phyloP scores from a whole-genome alignment of 176 grass and related monocot genomes.

The Zea mays region Zm-B73-REFERENCE-NAM-5.0 NC_050098.1:112551001-112551500 shows the following conservation, averaged over 20 bases:
- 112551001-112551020: constrained; percentile 86
- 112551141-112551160: constrained; percentile 74
- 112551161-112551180: constrained; percentile 60
- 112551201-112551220: constrained; percentile 90
- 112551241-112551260: constrained; percentile 11
- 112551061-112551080: constrained; percentile 29
- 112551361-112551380: constrained; percentile 91
- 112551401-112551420: constrained; percentile 90
- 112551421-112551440: constrained; percentile 98
- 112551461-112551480: constrained; percentile 77
- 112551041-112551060: constrained; percentile 61
- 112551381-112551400: constrained; percentile 91
- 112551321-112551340: constrained; percentile 53
- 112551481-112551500: constrained; percentile 94
- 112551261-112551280: background rate
- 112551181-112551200: constrained; percentile 96
- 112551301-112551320: constrained; percentile 31
- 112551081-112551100: background rate
- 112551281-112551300: constrained; percentile 1
- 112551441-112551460: constrained; percentile 68
- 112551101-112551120: constrained; percentile 53
- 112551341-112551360: constrained; percentile 71
- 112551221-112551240: constrained; percentile 31
- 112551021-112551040: constrained; percentile 95
- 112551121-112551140: constrained; percentile 91